Percentiles rank a stretch among this genome's conserved stretches.
These are phyloP conservation scores for Globisporangium middletonii DNA, from an alignment of 352 stramenopile species.

Conservation along the genomic window DNA sequence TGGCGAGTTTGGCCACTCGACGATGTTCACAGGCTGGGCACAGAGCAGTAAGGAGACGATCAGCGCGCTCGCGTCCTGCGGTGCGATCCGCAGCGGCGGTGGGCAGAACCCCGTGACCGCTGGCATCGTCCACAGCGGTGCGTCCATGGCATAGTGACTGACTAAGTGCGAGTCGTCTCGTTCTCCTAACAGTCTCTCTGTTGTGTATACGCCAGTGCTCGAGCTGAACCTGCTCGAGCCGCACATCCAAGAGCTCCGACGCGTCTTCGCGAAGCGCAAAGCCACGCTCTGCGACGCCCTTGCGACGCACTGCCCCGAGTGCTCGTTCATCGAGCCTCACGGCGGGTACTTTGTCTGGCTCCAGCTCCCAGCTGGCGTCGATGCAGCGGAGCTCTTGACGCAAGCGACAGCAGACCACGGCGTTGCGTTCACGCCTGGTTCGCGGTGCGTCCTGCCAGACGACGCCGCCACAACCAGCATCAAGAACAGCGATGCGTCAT, in stretches of 20 bases:
- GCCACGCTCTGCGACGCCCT: conserved; percentile 39
- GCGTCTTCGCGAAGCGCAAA: conserved; percentile 38
- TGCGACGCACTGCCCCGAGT: conserved; percentile 29
- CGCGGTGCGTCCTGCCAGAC: conserved; percentile 34
- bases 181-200: conserved; percentile 13
- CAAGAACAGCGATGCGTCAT: neutral
- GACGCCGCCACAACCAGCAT: conserved; percentile 11
- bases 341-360: conserved; percentile 87
- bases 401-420: conserved; percentile 40
- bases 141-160: conserved; percentile 23
- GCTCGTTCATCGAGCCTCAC: conserved; percentile 49
- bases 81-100: conserved; percentile 83
- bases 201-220: conserved; percentile 33
- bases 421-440: conserved; percentile 73
- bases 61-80: conserved; percentile 49
- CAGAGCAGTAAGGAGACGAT: conserved; percentile 56
- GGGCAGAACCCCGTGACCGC: conserved; percentile 90
- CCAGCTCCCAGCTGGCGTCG: conserved; percentile 41
- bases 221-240: conserved; percentile 41
- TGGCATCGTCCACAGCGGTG: conserved; percentile 71
- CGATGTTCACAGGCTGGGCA: conserved; percentile 35
- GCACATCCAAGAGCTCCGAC: conserved; percentile 42
- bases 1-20: too few species aligned
- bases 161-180: neutral
- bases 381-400: conserved; percentile 42